These are phyloP conservation scores for Leptographium lundbergii DNA, from an alignment of 2,329 filamentous ascomycete genomes.

Conservation along the genomic window DNA sequence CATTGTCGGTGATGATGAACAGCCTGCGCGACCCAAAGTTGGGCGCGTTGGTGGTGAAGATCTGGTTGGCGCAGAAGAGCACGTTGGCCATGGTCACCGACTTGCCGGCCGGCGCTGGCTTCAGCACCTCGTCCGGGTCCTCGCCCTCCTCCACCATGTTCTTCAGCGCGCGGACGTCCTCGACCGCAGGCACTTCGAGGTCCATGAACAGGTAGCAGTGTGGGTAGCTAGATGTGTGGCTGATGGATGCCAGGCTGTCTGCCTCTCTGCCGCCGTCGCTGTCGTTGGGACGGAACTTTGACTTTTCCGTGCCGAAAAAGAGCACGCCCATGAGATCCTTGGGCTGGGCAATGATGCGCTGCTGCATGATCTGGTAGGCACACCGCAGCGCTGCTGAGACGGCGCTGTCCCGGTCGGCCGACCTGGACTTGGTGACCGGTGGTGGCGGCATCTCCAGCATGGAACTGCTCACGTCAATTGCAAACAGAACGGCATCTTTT, in stretches of 20 bases:
- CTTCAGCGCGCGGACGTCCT: slow-evolving; percentile 72
- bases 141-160: slow-evolving; percentile 67
- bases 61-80: slow-evolving; percentile 88
- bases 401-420: slow-evolving; percentile 65
- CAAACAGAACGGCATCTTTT: slow-evolving; percentile 97
- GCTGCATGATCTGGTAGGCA: slow-evolving; percentile 90
- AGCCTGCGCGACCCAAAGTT: slow-evolving; percentile 86
- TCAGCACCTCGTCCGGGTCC: slow-evolving; percentile 54
- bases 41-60: slow-evolving; percentile 87
- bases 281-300: slow-evolving; percentile 50
- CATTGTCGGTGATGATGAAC: slow-evolving; percentile 94
- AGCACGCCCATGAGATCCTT: slow-evolving; percentile 96
- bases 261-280: not conserved
- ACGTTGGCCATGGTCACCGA: slow-evolving; percentile 74
- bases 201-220: slow-evolving; percentile 89
- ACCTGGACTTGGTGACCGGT: slow-evolving; percentile 58
- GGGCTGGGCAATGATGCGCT: slow-evolving; percentile 93
- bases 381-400: slow-evolving; percentile 81
- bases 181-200: slow-evolving; percentile 73
- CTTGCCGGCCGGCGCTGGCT: slow-evolving; percentile 46
- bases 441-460: slow-evolving; percentile 65
- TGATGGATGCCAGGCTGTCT: slow-evolving; percentile 18
- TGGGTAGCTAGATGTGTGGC: slow-evolving; percentile 54
- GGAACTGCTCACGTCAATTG: slow-evolving; percentile 78
- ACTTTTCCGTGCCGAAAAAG: slow-evolving; percentile 78